These are phyloP conservation scores for Mucor sp. DNA, from an alignment of 371 early-diverging fungal species.

Conservation along the genomic window DNA sequence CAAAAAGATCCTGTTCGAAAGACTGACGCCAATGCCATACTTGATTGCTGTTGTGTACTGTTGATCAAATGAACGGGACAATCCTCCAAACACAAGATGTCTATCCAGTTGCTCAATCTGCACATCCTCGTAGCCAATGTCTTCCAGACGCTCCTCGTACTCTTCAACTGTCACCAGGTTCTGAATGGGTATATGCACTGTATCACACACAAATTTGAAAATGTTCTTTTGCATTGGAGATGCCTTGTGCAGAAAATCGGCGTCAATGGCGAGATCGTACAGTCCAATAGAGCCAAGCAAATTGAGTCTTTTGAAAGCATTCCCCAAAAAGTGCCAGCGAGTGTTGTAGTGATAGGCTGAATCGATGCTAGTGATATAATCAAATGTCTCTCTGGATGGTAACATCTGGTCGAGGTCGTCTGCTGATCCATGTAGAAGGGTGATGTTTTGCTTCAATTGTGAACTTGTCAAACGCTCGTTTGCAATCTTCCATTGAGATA, in stretches of 20 bases:
- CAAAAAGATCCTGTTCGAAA: constrained; percentile 17
- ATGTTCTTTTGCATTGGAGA: constrained; percentile 11
- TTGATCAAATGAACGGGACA: constrained; percentile 8
- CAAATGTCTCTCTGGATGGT: constrained; percentile 15
- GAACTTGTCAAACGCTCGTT: constrained; percentile 6
- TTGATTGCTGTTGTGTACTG: constrained; percentile 5
- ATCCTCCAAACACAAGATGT: constrained; percentile 28
- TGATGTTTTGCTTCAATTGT: not conserved
- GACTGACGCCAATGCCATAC: constrained; percentile 15
- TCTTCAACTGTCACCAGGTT: constrained; percentile 31
- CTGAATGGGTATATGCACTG: constrained; percentile 24
- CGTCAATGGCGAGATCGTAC: constrained; percentile 38
- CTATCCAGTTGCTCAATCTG: constrained; percentile 12
- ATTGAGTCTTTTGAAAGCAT: constrained; percentile 27
- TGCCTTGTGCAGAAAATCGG: constrained; percentile 8
- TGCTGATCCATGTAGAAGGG: constrained; percentile 39
- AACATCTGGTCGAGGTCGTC: constrained; percentile 21
- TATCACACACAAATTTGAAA: constrained; percentile 10
- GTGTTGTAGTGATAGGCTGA: constrained; percentile 63
- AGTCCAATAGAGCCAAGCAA: constrained; percentile 46
- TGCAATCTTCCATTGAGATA: constrained; percentile 36
- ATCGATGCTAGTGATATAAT: constrained; percentile 56
- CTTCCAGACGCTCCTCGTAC: constrained; percentile 17
- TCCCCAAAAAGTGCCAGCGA: constrained; percentile 48
- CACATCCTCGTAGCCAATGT: constrained; percentile 21